Percentiles rank a stretch among this genome's conserved stretches.
These are phyloP conservation scores for Crepidotus variabilis DNA, from an alignment of 768 basidiomycete species.

Conservation along the genomic window DNA sequence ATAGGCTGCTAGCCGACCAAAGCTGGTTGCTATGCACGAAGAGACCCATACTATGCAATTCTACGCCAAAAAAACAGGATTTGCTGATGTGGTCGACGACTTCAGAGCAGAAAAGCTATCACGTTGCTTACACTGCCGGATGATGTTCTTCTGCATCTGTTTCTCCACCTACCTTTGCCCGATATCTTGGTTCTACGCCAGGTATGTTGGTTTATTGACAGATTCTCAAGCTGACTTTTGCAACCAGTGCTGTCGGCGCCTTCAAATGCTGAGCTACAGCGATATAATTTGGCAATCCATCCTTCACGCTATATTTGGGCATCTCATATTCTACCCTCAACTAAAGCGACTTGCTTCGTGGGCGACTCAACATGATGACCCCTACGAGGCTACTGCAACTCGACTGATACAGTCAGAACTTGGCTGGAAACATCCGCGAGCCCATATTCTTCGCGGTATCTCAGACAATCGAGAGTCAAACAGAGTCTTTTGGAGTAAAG, in stretches of 20 bases:
- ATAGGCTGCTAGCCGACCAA: background rate
- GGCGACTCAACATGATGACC: background rate
- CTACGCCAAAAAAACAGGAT: background rate
- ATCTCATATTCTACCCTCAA: background rate
- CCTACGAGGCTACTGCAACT: background rate
- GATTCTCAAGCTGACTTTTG: background rate
- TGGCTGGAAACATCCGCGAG: background rate
- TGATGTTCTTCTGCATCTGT: background rate
- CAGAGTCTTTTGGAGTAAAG: background rate
- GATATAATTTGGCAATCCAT: background rate
- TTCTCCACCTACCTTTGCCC: background rate
- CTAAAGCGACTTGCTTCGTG: background rate
- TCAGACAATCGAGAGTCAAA: background rate
- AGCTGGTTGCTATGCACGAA: background rate
- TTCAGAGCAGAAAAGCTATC: background rate
- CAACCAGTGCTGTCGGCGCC: background rate
- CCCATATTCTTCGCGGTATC: background rate
- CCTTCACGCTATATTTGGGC: background rate
- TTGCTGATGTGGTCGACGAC: background rate
- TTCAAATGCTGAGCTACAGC: background rate
- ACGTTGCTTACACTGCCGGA: background rate
- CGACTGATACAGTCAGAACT: background rate
- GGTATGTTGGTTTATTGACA: background rate
- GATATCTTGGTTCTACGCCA: background rate
- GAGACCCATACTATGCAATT: background rate